Evolutionary conservation across 2,329 filamentous ascomycete genomes (phyloP), one percentile per base, ranked within the genome.

Genomic region (Coleophoma cylindrospora): DNA sequence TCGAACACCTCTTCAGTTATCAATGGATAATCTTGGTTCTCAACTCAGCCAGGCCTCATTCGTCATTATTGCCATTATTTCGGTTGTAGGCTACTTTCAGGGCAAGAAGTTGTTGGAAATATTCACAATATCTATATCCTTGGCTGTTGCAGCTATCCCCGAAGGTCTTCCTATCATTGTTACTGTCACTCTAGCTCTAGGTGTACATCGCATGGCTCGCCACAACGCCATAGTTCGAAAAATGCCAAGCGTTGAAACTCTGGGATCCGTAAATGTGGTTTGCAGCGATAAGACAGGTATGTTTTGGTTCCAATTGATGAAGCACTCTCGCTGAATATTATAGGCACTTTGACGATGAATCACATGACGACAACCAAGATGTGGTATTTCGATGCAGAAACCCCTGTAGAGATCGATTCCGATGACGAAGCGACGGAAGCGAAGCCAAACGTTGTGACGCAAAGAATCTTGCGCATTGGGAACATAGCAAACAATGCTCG

Each of bases 261-360:
- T 99, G 5, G 95, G 95, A 9, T 96, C 91, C n/a, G 94, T 99
- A 52, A 99, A 97, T 62, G 91, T 99, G n/a, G 90, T 99, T 7
- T 99, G 95, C 73, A 96, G 91, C 59, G 94, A 99, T 74, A 99
- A 99, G 73, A 99, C 94, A 40, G 90, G 83, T 83, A 70, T 60
- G 66, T 54, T 27, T 27, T 27, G 19, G 6, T 27, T 3, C 7
- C 9, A 27, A 10, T 10, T 10, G 9, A 27, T 10, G 27, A 10
- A 27, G 9, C 27, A 8, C 27, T 27, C 9, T 27, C 6, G 27
- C 27, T 27, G 3, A 27, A 10, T 27, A 27, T 27, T 27, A 27
- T 44, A 85, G 85, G 92, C 33, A 99, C 94, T 1, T 73, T 99
- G 53, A 99, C 94, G 0, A 91, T 91, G 65, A 99, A 97, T 65